Base-by-base conservation (phyloP, 2,329 filamentous ascomycete genomes). In the Tothia fuscella region DNA sequence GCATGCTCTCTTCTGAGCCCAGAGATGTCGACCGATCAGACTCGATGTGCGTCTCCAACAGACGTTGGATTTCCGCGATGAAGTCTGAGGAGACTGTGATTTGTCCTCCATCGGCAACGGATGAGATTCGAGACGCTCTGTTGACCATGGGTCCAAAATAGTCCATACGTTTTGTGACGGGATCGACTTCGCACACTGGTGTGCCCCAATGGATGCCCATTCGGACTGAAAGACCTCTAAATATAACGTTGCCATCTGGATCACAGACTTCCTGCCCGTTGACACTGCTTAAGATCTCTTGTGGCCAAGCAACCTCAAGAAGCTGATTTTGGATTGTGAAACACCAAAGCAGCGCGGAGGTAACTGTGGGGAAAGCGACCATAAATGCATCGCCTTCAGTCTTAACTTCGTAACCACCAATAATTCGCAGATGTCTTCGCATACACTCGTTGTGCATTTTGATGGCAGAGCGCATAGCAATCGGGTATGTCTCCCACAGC, bases 141-240 rank as follows among this genome's bases (percentile, higher is more conserved):
- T 98, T 98, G 54, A 98, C 91, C 87, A 98, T 98, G 12, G 91
- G 91, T 0, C 91, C 91, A 57, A 96, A 98, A 64, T 98, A 98
- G 55, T 98, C 91, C 91, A 98, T 98, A 48, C 91, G 86, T 44
- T 88, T 82, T 2, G 91, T 98, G 38, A 98, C 88, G 0, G 91
- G 91, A 60, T 98, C 91, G 37, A 82, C 82, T 61, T 98, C 91
- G 57, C 87, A 93, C 52, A 98, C 87, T 5, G 89, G 91, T 46
- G 83, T 79, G 50, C 91, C 91, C 75, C 82, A 98, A 60, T 98
- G 91, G 46, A 93, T 86, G 53, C 91, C 91, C 91, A 98, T 98
- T 45, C 91, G 78, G 31, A 98, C 91, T 9, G 88, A 95, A 40
- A 98, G 66, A 47, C 91, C 91, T 48, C 84, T 83, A 69, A 95